Percentiles rank a stretch among this genome's conserved stretches.
phyloP scores from a whole-genome alignment of 306 rosid genomes.

The Rosa persica region DNA sequence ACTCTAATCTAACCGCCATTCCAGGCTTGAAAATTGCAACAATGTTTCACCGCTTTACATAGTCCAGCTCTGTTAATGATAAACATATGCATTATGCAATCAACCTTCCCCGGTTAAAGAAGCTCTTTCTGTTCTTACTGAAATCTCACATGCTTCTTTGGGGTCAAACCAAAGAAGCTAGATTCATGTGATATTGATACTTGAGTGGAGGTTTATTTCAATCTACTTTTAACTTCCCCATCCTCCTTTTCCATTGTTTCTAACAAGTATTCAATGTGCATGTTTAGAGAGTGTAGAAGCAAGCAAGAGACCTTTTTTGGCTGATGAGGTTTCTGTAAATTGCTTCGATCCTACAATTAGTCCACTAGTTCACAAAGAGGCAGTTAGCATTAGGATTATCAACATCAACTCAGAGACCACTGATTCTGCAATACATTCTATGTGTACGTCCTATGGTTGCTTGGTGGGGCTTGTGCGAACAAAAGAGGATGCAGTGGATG shows the following conservation, averaged over 20 bases:
- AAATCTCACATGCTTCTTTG: conserved; percentile 11
- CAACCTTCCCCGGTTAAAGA: conserved; percentile 13
- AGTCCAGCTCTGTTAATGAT: neutral
- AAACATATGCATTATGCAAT: conserved; percentile 9
- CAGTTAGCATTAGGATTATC: conserved; percentile 16
- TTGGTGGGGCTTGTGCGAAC: conserved; percentile 23
- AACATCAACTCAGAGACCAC: conserved; percentile 20
- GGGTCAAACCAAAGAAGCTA: neutral
- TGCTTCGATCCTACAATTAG: neutral
- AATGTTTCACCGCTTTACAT: neutral
- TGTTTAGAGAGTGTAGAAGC: conserved; percentile 16
- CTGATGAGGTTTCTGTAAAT: conserved; percentile 1
- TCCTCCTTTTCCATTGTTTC: neutral
- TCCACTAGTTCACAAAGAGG: conserved; percentile 9
- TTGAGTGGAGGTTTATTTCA: neutral
- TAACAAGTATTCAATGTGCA: neutral
- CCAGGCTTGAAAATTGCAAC: neutral
- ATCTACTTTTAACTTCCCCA: no score
- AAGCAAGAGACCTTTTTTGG: conserved; percentile 3
- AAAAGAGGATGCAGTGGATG: conserved; percentile 24
- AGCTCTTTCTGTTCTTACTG: conserved; percentile 4
- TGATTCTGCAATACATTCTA: conserved; percentile 18
- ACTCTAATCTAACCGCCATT: neutral
- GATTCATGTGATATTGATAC: conserved; percentile 1
- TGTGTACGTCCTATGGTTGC: conserved; percentile 24